Evolutionary conservation across 345 rosid genomes (phyloP).

Genomic region (Eutrema japonicum): DNA sequence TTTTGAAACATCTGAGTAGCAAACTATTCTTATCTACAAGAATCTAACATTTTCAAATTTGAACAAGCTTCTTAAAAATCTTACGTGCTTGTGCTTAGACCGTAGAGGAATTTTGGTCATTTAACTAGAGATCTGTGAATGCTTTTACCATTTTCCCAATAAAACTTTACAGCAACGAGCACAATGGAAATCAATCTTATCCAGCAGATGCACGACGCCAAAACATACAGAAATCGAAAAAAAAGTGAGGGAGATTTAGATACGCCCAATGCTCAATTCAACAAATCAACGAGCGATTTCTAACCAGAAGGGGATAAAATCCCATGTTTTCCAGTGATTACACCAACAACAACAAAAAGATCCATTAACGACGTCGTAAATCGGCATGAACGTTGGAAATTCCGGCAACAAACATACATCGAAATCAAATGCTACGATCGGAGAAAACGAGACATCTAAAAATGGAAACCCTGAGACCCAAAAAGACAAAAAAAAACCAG

Average conservation of each 20-base stretch:
- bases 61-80: background rate
- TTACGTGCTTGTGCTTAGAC: background rate
- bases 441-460: background rate
- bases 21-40: background rate
- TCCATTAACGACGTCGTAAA: conserved; percentile 12
- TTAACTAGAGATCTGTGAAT: background rate
- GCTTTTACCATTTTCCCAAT: background rate
- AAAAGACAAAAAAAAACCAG: background rate
- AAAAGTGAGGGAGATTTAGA: background rate
- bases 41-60: background rate
- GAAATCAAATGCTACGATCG: conserved; percentile 14
- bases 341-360: background rate
- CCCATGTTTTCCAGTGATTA: conserved; percentile 5
- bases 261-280: conserved; percentile 17
- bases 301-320: background rate
- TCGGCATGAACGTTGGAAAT: conserved; percentile 5
- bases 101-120: background rate
- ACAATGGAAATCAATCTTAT: conserved; percentile 14
- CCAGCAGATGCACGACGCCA: conserved; percentile 18
- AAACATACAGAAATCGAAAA: conserved; percentile 13
- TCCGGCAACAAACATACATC: background rate
- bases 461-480: conserved; percentile 12
- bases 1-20: conserved; percentile 4
- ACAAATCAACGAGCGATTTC: conserved; percentile 9
- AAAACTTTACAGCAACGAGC: background rate